These are phyloP conservation scores for Metschnikowia gruessii DNA, from an alignment of 805 yeast genomes.

Conservation along the genomic window DNA sequence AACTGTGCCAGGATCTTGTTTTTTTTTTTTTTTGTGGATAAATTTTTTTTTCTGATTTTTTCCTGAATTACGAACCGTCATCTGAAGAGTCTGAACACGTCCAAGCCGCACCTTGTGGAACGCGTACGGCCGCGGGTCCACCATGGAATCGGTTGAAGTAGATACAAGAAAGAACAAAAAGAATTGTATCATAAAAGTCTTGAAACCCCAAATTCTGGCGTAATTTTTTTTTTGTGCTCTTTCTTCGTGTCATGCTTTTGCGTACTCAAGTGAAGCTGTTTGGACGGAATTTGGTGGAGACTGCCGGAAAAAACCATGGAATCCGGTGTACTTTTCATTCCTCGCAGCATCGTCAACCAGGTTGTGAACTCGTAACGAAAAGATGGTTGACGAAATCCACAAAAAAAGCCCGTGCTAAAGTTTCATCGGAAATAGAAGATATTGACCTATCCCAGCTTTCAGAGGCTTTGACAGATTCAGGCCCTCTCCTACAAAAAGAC, in stretches of 20 bases:
- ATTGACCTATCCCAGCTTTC: not conserved
- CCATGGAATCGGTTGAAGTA: not conserved
- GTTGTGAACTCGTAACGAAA: not conserved
- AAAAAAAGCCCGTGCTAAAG: not conserved
- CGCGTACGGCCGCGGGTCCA: conserved; percentile 5
- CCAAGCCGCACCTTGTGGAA: conserved; percentile 1
- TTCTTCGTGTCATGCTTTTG: not conserved
- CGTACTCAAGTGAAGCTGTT: not conserved
- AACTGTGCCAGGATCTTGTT: too few species aligned
- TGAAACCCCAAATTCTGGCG: not conserved
- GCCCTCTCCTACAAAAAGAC: not conserved
- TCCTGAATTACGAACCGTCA: not conserved
- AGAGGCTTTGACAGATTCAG: not conserved
- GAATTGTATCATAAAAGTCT: not conserved
- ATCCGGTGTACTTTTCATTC: not conserved
- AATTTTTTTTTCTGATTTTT: not conserved
- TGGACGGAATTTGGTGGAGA: not conserved
- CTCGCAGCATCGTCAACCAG: not conserved
- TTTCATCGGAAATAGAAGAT: not conserved
- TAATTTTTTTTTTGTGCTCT: not conserved
- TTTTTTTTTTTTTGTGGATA: too few species aligned
- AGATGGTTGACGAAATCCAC: not conserved
- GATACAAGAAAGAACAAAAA: not conserved
- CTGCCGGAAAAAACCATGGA: not conserved
- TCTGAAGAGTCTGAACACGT: not conserved